Percentiles rank a stretch among this genome's conserved stretches.
Evolutionary conservation across 192 early-diverging fungal genomes (phyloP).

Genomic region (Rhizophagus prolifer): DNA sequence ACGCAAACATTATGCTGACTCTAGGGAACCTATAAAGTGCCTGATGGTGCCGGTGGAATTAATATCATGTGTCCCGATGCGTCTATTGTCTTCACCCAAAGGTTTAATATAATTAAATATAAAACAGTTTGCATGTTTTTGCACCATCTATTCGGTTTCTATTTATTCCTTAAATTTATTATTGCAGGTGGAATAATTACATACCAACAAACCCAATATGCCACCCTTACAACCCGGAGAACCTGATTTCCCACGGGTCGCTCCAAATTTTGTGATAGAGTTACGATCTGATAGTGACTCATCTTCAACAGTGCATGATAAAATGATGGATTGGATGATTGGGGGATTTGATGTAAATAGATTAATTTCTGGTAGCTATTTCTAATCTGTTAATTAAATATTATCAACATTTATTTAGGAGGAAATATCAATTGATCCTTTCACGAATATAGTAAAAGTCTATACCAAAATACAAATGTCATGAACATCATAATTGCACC

Average conservation of each 20-base stretch:
- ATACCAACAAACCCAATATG: neutral
- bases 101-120: neutral
- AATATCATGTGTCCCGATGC: neutral
- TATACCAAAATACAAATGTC: neutral
- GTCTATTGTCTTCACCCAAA: neutral
- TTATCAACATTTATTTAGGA: conserved; percentile 19
- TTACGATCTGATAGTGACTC: neutral
- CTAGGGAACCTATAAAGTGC: conserved; percentile 9
- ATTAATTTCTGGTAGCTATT: conserved; percentile 8
- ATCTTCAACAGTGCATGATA: neutral
- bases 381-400: conserved; percentile 16
- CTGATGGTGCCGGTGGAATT: neutral
- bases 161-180: neutral
- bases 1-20: conserved; percentile 6
- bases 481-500: conserved; percentile 5
- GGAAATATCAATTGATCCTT: conserved; percentile 15
- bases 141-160: neutral
- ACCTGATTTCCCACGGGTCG: neutral
- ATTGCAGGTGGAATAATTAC: conserved; percentile 4
- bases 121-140: neutral
- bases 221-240: conserved; percentile 8
- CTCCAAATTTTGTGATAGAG: conserved; percentile 6
- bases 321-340: neutral
- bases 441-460: neutral
- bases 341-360: conserved; percentile 5